Evolutionary conservation across 306 rosid species (phyloP).

Genomic region (Adenanthera pavonina): DNA sequence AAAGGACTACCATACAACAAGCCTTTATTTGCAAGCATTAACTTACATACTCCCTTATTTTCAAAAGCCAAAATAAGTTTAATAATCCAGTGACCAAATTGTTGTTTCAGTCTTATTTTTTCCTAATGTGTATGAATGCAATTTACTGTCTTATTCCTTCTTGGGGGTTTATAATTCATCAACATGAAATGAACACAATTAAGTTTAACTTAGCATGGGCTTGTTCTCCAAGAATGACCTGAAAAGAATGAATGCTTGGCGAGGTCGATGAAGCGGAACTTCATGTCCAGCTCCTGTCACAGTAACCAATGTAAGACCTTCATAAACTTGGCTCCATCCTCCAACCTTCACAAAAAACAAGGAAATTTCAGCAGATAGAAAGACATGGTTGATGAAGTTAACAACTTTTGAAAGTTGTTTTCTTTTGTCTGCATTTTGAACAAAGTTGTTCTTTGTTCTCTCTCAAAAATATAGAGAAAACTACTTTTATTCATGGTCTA

Average conservation of each 20-base stretch:
- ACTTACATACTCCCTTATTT: background rate
- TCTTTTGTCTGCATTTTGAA: background rate
- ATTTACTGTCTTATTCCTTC: constrained; percentile 34
- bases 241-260: constrained; percentile 84
- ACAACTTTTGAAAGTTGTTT: background rate
- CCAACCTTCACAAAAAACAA: constrained; percentile 66
- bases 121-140: constrained; percentile 36
- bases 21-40: background rate
- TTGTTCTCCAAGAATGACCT: constrained; percentile 86
- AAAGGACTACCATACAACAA: background rate
- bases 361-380: constrained; percentile 34
- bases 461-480: background rate
- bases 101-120: constrained; percentile 17
- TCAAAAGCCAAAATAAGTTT: background rate
- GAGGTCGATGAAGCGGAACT: constrained; percentile 93
- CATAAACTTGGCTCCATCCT: constrained; percentile 91
- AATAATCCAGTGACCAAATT: background rate
- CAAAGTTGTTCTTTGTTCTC: background rate
- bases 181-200: constrained; percentile 37
- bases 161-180: constrained; percentile 39
- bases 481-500: background rate
- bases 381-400: background rate
- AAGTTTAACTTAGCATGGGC: constrained; percentile 58
- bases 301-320: constrained; percentile 84
- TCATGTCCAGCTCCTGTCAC: constrained; percentile 94